Percentiles rank a stretch among this genome's conserved stretches.
Conservation (phyloP, 306 rosid species). For the Glycine soja region DNA sequence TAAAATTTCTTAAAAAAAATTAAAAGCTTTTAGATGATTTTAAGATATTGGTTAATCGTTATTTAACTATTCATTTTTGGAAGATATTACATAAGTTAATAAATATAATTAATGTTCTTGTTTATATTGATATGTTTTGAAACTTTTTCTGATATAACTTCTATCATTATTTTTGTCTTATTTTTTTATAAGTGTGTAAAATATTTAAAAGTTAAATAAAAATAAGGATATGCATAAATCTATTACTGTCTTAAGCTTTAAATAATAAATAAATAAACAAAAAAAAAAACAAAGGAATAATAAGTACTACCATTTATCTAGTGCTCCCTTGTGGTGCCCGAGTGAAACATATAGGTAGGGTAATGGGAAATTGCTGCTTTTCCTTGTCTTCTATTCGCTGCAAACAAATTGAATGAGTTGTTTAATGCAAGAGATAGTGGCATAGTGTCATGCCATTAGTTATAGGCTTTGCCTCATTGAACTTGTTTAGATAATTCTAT, state of each 20-base stretch:
- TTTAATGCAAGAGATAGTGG: conserved; percentile 59
- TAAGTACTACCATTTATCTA: neutral
- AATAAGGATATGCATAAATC: neutral
- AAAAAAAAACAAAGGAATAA: neutral
- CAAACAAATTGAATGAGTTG: conserved; percentile 64
- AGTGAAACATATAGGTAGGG: neutral
- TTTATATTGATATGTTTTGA: neutral
- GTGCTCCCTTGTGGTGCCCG: neutral
- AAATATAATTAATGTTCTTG: neutral
- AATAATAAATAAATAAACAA: neutral
- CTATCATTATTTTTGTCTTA: no score
- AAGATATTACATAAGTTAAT: neutral
- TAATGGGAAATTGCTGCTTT: conserved; percentile 24
- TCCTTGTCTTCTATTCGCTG: conserved; percentile 52
- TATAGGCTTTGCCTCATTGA: no score
- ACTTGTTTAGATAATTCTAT: no score
- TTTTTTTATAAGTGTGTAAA: no score
- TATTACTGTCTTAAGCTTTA: neutral
- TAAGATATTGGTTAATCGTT: neutral
- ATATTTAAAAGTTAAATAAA: neutral
- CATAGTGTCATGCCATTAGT: neutral
- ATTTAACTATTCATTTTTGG: neutral
- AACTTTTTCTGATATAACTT: neutral
- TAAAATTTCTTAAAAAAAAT: no score
- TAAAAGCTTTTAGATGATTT: no score